Percentiles rank a stretch among this genome's conserved stretches.
Conservation (phyloP, 106 monocot genomes). For the Chionographis japonica region DNA sequence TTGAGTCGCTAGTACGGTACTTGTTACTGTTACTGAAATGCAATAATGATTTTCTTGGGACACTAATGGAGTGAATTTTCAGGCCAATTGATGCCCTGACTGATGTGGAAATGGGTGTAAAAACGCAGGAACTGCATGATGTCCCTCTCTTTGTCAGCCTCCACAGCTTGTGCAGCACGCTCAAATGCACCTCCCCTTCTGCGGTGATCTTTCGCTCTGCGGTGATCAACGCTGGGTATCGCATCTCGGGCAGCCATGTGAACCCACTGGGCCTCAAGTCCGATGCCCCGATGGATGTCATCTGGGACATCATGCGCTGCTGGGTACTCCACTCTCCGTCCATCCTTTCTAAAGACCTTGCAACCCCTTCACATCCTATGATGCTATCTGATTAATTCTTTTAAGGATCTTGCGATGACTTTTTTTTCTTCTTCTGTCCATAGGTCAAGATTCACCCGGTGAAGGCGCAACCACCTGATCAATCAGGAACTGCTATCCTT, state of each 20-base stretch:
- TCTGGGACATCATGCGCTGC: constrained; percentile 99
- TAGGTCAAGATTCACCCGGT: constrained; percentile 86
- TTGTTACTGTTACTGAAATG: no score
- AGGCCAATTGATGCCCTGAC: no score
- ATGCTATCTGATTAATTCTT: not conserved
- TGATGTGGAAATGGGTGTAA: not conserved
- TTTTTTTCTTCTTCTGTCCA: not conserved
- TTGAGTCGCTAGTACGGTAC: no score
- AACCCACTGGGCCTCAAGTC: constrained; percentile 87
- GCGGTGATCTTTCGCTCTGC: constrained; percentile 87
- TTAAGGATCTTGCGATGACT: not conserved
- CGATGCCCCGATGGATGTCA: constrained; percentile 85
- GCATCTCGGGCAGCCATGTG: constrained; percentile 85
- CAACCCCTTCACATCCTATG: no score
- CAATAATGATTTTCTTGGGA: no score
- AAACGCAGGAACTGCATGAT: constrained; percentile 73
- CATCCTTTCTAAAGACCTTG: not conserved
- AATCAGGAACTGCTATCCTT: constrained; percentile 72
- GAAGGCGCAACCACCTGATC: constrained; percentile 59
- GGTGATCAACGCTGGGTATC: constrained; percentile 87
- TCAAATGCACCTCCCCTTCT: constrained; percentile 88
- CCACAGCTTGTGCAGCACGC: constrained; percentile 74
- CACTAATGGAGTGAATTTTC: no score
- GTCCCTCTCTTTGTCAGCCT: constrained; percentile 88
- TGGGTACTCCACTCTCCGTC: constrained; percentile 49